A percentile compares a stretch with the other conserved stretches of the same genome.
Evolutionary conservation across 345 rosid species (phyloP).

Genomic region (Syzygium aromaticum): DNA sequence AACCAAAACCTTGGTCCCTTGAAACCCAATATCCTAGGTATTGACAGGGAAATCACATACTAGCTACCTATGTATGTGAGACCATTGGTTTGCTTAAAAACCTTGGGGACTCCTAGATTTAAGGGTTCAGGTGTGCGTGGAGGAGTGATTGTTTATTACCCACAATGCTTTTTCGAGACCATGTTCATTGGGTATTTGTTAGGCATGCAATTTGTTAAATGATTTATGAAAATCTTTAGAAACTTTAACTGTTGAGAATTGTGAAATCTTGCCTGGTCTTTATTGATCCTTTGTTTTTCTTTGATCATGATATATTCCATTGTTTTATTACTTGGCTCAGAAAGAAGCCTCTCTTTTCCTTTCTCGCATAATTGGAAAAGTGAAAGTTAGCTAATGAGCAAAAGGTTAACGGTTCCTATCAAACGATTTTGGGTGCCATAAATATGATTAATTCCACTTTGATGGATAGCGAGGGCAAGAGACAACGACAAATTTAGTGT

Average conservation of each 20-base stretch:
- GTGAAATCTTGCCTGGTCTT: not conserved
- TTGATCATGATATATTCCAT: not conserved
- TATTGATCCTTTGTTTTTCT: not conserved
- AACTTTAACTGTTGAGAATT: not conserved
- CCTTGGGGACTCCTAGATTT: not conserved
- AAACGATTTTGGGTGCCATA: not conserved
- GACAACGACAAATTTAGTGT: not conserved
- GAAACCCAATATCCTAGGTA: not conserved
- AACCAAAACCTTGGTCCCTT: not conserved
- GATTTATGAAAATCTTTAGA: not conserved
- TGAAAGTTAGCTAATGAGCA: not conserved
- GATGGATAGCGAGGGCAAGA: not conserved
- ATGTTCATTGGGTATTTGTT: not conserved
- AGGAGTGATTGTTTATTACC: not conserved
- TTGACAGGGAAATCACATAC: not conserved
- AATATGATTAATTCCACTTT: not conserved
- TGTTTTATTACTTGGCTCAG: not conserved
- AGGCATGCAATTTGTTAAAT: not conserved
- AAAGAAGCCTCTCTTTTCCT: not conserved
- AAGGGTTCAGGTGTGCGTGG: fast-evolving
- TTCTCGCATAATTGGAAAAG: not conserved
- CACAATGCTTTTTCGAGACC: not conserved
- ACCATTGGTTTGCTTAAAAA: not conserved
- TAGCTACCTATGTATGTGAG: not conserved
- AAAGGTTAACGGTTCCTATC: not conserved